A percentile compares a stretch with the other conserved stretches of the same genome.
Evolutionary conservation across 495 filamentous ascomycete genomes (phyloP).

Genomic region (Lasiosphaeria hispida): DNA sequence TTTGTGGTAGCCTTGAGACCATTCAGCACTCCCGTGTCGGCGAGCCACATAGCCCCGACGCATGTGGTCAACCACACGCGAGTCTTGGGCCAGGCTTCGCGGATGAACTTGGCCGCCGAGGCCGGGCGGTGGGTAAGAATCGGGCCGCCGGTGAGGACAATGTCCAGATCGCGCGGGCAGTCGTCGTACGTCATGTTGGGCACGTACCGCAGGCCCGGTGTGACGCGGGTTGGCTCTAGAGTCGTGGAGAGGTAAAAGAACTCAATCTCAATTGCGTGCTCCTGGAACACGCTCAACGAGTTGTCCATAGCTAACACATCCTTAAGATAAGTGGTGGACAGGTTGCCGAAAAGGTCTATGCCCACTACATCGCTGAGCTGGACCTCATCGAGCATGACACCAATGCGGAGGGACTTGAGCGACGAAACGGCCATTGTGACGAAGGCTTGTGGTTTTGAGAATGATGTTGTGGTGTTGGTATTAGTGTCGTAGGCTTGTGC

Average conservation of each 20-base stretch:
- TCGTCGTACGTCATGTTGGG: conserved; percentile 24
- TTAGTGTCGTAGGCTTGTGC: too few species aligned
- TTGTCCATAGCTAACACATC: too few species aligned
- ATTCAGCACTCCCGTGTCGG: conserved; percentile 18
- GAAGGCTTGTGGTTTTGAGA: not conserved
- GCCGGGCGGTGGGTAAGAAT: conserved; percentile 19
- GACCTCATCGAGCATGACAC: not conserved
- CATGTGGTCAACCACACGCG: conserved; percentile 27
- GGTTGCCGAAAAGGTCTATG: not conserved
- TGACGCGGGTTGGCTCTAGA: conserved; percentile 17
- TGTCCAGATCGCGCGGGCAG: conserved; percentile 26
- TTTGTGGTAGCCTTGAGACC: conserved; percentile 23
- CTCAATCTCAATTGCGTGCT: conserved; percentile 20
- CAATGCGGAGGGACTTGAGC: not conserved
- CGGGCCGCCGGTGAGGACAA: conserved; percentile 24
- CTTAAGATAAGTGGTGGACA: not conserved
- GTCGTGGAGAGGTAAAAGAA: conserved; percentile 26
- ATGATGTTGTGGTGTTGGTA: too few species aligned
- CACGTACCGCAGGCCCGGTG: conserved; percentile 12
- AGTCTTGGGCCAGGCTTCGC: conserved; percentile 24
- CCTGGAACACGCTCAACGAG: not conserved
- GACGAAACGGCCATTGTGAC: not conserved
- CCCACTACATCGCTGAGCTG: not conserved
- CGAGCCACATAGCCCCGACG: conserved; percentile 24
- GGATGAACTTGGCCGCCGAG: conserved; percentile 20